Percentiles rank a stretch among this genome's conserved stretches.
Evolutionary conservation across 345 rosid species (phyloP).

Genomic region (Hibiscus mutabilis): DNA sequence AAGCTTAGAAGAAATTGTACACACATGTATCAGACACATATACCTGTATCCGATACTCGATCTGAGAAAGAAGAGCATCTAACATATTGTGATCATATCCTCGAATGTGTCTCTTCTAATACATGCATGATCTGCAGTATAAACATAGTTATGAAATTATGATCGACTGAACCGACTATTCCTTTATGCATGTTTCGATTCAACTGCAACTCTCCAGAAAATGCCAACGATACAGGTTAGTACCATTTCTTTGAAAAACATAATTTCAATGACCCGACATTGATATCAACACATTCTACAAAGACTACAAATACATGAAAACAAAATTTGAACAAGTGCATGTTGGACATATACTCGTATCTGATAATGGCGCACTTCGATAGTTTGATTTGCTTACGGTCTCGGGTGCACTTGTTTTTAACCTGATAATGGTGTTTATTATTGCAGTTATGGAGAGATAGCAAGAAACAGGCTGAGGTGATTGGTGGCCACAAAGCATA

Average conservation of each 20-base stretch:
- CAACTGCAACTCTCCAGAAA: conserved; percentile 42
- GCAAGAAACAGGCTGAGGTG: conserved; percentile 71
- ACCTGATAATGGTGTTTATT: background rate
- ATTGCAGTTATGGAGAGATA: conserved; percentile 70
- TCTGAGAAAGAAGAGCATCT: background rate
- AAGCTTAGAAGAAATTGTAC: background rate
- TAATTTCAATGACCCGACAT: background rate
- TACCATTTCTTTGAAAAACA: background rate
- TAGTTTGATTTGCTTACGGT: background rate
- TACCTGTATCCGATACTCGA: background rate
- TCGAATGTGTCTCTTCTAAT: background rate
- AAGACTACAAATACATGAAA: too few species aligned
- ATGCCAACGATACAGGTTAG: conserved; percentile 91
- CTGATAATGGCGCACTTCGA: background rate
- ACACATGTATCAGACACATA: background rate
- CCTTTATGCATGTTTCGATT: conserved; percentile 22
- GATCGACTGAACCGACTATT: conserved; percentile 13
- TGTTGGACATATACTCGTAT: background rate
- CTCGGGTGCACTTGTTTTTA: background rate
- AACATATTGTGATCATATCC: background rate
- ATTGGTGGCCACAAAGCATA: conserved; percentile 86
- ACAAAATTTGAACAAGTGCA: too few species aligned
- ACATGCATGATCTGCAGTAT: too few species aligned
- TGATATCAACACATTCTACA: too few species aligned
- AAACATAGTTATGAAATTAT: conserved; percentile 5